Conservation (phyloP, 495 filamentous ascomycete species). For the Penicillium bialowiezense region DNA sequence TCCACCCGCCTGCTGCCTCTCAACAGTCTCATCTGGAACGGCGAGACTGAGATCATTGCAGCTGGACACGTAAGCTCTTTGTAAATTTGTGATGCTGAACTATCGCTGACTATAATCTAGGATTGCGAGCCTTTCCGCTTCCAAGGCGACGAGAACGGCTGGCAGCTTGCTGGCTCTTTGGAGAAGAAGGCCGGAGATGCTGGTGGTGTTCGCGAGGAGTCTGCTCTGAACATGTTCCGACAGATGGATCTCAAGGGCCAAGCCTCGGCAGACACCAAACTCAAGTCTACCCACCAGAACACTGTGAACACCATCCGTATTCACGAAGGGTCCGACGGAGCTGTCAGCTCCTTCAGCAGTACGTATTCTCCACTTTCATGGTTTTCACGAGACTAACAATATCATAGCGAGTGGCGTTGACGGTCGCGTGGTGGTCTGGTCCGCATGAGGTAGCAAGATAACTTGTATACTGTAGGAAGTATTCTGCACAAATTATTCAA, state of each 20-base stretch:
- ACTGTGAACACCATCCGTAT: slow-evolving; percentile 80
- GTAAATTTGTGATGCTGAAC: slow-evolving; percentile 1
- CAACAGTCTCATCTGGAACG: slow-evolving; percentile 86
- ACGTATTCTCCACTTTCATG: slow-evolving; percentile 38
- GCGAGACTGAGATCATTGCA: slow-evolving; percentile 90
- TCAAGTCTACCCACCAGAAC: slow-evolving; percentile 97
- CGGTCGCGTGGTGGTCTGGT: slow-evolving; percentile 87
- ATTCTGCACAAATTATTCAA: too few species aligned
- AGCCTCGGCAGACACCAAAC: slow-evolving; percentile 78
- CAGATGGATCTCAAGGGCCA: slow-evolving; percentile 99
- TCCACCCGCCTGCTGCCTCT: slow-evolving; percentile 88
- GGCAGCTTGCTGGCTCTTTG: slow-evolving; percentile 80
- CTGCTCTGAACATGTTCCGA: slow-evolving; percentile 97
- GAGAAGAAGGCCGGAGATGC: slow-evolving; percentile 59
- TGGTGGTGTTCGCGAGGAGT: slow-evolving; percentile 66
- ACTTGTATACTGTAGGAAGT: too few species aligned
- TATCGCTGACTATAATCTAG: slow-evolving; percentile 28
- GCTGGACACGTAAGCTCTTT: slow-evolving; percentile 69
- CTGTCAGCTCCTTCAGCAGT: slow-evolving; percentile 83
- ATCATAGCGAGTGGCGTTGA: slow-evolving; percentile 83
- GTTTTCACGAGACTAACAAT: slow-evolving; percentile 35
- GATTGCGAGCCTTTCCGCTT: slow-evolving; percentile 95
- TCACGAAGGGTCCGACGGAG: slow-evolving; percentile 63
- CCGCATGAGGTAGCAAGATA: slow-evolving; percentile 20
- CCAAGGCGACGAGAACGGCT: slow-evolving; percentile 75